Evolutionary conservation across 2,329 filamentous ascomycete species (phyloP), one percentile per base, ranked within the genome.

Genomic region (Phaeosphaeriaceae sp.): DNA sequence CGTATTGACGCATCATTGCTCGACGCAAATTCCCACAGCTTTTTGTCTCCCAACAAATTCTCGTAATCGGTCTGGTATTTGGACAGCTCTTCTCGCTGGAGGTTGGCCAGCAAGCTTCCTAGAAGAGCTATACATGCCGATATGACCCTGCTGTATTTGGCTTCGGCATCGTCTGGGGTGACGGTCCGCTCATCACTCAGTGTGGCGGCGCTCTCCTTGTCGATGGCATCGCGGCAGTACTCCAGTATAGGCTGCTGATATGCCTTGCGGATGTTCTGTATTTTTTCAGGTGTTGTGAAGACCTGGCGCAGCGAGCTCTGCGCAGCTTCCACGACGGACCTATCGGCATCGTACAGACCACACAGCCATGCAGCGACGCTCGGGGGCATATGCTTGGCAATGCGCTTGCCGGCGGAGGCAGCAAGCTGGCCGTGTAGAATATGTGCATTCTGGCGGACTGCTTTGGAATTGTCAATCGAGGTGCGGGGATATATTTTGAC

Each of bases 301-400:
- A 97, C 91, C 2, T 85, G 85, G 0, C 86, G 85, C 19, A 97
- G 82, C 0, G 93, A 91, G 47, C 94, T 89, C 57, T 86, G 84
- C 1, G 93, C 93, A n/a, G 91, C 88, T 56, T 88, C 87, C 7
- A 90, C 84, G 15, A 93, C 92, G 19, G 84, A 84, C 54, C 88
- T 88, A 72, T 99, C 94, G 65, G 87, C 90, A 76, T 99, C 95
- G 73, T 93, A 96, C 1, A 90, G 86, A 1, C 94, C 95, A 7
- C 91, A 91, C 13, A 98, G 84, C 95, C 96, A 99, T n/a, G 92
- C 85, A 10, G 91, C 93, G 47, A 96, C 88, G 36, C 96, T 83
- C 58, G 86, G 88, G 13, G 92, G 88, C 61, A 99, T 84, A 67
- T 90, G 85, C 62, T 87, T 91, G 61, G 92, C 92, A 79, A 97